Base-by-base conservation (phyloP, 495 filamentous ascomycete genomes). In the Amphirosellinia nigrospora region DNA sequence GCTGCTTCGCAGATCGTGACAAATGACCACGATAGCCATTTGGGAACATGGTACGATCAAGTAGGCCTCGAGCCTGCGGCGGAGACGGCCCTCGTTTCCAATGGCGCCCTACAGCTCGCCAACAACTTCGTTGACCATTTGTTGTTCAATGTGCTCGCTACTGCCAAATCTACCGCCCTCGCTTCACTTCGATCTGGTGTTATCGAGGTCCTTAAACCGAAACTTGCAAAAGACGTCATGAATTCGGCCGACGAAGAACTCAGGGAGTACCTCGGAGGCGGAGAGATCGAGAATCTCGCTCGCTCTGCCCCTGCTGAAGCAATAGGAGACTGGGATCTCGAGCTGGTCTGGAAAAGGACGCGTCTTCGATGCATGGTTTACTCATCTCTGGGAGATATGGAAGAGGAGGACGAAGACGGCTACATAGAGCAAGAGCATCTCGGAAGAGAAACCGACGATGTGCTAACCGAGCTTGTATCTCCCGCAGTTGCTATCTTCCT, bases 311-410 rank as follows among this genome's bases (percentile, higher is more conserved):
- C 80, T 3, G 81, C 85, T 6, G 83, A 85, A 28, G 82, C 84
- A 0, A 80, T 78, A 60, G 83, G 83, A 1, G 89, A 90, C 66
- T 97, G 94, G 87, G 93, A 98, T 76, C 82, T 97, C 16, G 90
- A 97, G 75, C 82, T 90, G 56, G 89, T 94, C 16, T 99, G 94
- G 94, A 97, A 94, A 79, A 86, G 94, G 62, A 94, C 93, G 1
- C 90, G 96, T 60, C 81, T 99, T 66, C 89, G 96, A 64, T 96
- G 94, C 76, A 98, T 99, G 96, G 95, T 98, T 21, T 98, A 98
- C 78, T 98, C 93, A 8, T 94, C 94, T 13, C 82, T 99, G 16
- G 96, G 96, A 30, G 96, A 99, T 74, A 89, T 99, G 87, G 96
- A 99, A 79, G 94, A 97, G 81, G 93, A 98, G 73, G 96, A 98